These are phyloP conservation scores for Sonneratia alba DNA, from an alignment of 345 rosid species.

Conservation along the genomic window DNA sequence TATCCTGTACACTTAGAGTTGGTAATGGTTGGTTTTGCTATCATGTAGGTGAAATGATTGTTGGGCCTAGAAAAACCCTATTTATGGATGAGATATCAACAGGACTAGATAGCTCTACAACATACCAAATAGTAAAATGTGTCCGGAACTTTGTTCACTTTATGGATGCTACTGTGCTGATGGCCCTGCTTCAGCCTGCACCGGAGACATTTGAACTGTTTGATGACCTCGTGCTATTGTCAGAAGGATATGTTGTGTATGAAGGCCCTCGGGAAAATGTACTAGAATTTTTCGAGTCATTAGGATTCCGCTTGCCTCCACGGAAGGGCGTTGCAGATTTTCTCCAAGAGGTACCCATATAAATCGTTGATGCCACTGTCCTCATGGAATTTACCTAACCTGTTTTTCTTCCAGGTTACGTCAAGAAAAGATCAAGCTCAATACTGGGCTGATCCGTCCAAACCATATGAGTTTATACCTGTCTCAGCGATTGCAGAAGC, in stretches of 20 bases:
- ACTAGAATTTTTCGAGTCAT: constrained; percentile 68
- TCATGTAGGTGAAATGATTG: constrained; percentile 81
- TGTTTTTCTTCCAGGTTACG: constrained; percentile 49
- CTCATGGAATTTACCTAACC: constrained; percentile 7
- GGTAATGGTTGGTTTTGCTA: neutral
- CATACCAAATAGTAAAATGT: constrained; percentile 82
- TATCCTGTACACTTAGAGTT: neutral
- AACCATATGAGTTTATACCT: constrained; percentile 51
- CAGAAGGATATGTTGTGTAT: constrained; percentile 82
- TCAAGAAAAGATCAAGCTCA: constrained; percentile 94
- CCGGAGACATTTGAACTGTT: constrained; percentile 93
- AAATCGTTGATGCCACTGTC: constrained; percentile 1
- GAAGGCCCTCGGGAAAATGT: constrained; percentile 75
- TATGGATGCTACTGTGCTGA: constrained; percentile 83
- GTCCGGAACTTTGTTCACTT: constrained; percentile 69
- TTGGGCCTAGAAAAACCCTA: constrained; percentile 88
- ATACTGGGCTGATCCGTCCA: constrained; percentile 81
- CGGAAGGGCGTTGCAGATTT: constrained; percentile 92
- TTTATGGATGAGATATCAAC: constrained; percentile 98
- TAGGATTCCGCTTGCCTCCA: constrained; percentile 73
- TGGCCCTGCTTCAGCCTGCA: constrained; percentile 96
- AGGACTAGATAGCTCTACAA: constrained; percentile 93
- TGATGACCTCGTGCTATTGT: constrained; percentile 70
- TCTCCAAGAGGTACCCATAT: constrained; percentile 69
- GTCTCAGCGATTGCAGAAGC: constrained; percentile 65